These are phyloP conservation scores for Trichophyton equinum DNA, from an alignment of 2,329 filamentous ascomycete genomes.

Conservation along the genomic window DNA sequence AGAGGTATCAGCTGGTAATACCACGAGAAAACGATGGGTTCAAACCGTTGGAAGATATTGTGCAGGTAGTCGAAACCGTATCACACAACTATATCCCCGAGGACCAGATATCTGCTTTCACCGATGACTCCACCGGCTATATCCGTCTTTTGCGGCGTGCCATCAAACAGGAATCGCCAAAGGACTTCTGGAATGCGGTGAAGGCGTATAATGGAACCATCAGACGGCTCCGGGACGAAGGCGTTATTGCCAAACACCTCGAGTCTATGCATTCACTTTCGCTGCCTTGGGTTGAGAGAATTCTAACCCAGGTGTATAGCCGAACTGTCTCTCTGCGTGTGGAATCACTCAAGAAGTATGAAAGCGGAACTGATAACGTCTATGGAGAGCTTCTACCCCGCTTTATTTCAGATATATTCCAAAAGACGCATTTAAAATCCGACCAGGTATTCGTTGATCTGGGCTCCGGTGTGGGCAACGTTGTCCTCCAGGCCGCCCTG, in stretches of 20 bases:
- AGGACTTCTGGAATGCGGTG: conserved; percentile 62
- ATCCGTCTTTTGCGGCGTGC: conserved; percentile 66
- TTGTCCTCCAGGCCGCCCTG: conserved; percentile 83
- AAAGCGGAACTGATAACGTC: conserved; percentile 82
- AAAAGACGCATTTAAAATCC: conserved; percentile 64
- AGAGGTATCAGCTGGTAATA: conserved; percentile 66
- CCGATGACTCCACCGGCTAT: conserved; percentile 60
- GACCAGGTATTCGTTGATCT: conserved; percentile 85
- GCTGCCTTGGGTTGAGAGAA: conserved; percentile 61
- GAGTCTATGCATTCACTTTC: conserved; percentile 56
- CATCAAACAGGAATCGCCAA: conserved; percentile 51
- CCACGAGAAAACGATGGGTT: conserved; percentile 70
- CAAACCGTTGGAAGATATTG: conserved; percentile 53
- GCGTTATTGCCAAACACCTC: conserved; percentile 60
- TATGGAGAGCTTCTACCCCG: conserved; percentile 85
- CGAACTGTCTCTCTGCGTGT: conserved; percentile 85
- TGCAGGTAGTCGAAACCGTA: conserved; percentile 55
- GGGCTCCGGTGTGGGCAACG: conserved; percentile 91
- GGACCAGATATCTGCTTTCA: conserved; percentile 54
- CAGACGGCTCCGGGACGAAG: conserved; percentile 51
- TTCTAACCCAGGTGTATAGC: conserved; percentile 78
- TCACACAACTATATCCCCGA: conserved; percentile 66
- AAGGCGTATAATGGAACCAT: conserved; percentile 66
- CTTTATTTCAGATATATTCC: conserved; percentile 72
- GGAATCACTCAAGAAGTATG: conserved; percentile 69